These are phyloP conservation scores for Zizania latifolia DNA, from an alignment of 176 grass and related monocot genomes.

Conservation along the genomic window DNA sequence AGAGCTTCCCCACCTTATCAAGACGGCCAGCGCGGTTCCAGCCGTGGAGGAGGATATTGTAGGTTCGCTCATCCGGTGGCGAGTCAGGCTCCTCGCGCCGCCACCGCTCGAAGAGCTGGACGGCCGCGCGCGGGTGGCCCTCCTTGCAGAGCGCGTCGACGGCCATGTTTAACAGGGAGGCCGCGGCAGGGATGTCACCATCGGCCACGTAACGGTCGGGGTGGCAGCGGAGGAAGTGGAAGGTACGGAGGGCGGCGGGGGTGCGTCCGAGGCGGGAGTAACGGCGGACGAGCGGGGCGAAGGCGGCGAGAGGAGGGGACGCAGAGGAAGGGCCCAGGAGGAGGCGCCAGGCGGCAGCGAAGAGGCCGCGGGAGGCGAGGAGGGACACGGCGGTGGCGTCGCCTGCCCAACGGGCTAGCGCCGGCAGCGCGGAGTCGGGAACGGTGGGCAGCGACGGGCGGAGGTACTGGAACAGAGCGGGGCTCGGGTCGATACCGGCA, in stretches of 20 bases:
- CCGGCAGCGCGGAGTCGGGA: conserved; percentile 33
- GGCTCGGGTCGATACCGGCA: conserved; percentile 16
- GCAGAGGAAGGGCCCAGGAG: conserved; percentile 21
- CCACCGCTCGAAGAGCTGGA: conserved; percentile 38
- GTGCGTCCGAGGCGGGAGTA: conserved; percentile 48
- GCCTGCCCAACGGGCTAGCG: conserved; percentile 55
- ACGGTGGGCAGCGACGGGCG: conserved; percentile 19
- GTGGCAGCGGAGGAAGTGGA: conserved; percentile 44
- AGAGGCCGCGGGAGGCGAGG: conserved; percentile 50
- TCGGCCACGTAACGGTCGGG: conserved; percentile 31
- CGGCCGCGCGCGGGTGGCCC: conserved; percentile 42
- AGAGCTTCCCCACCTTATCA: conserved; percentile 56
- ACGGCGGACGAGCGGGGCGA: conserved; percentile 58
- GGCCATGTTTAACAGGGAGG: conserved; percentile 41
- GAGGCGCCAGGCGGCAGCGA: conserved; percentile 60
- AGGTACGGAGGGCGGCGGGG: conserved; percentile 48
- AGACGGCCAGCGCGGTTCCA: conserved; percentile 55
- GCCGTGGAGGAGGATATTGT: conserved; percentile 72
- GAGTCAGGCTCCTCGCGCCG: conserved; percentile 23
- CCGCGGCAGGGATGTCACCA: background rate
- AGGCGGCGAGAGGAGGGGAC: conserved; percentile 45
- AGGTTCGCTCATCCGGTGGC: conserved; percentile 41
- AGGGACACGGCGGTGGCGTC: conserved; percentile 43
- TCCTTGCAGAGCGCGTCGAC: conserved; percentile 82
- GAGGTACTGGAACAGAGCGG: conserved; percentile 32